Base-by-base conservation (phyloP, 352 stramenopile species). In the Globisporangium solare region DNA sequence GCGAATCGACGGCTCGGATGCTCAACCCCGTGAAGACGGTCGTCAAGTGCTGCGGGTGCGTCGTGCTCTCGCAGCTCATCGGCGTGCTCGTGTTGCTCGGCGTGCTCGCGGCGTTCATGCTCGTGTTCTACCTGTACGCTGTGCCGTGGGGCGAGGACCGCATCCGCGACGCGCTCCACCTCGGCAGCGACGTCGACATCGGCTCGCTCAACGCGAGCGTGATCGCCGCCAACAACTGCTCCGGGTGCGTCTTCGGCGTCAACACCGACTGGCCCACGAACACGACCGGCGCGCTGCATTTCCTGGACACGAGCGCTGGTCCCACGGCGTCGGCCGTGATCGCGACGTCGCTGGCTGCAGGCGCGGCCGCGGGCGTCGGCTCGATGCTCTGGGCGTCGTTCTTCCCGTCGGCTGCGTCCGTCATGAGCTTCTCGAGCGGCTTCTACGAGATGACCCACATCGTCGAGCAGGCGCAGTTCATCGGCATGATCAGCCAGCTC, bases 381-480 rank as follows among this genome's bases (percentile, higher is more conserved):
- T 86, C 79, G 1, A 89, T 89, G 81, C 65, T 91, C 22, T 92
- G 77, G 82, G 79, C 83, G 12, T 87, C 79, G 1, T 53, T 74
- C 17, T 60, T 92, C 39, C 82, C 83, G 20, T 85, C 76, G 20
- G 73, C 73, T n/a, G 76, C 83, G 1, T 74, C 81, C 8, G 70
- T 68, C 18, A 50, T 88, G 31, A 92, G 83, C 62, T 77, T 89
- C 46, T 79, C 82, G 0, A 69, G 66, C 24, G 80, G 80, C 2
- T 91, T 91, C 58, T 89, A 92, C 58, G 85, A 94, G 64, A 90
- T 95, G 74, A 88, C 79, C 10, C 79, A 89, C 61, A 91, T 95
- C 52, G 61, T 95, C 46, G 85, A 93, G 60, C 83, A 93, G 63
- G 82, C 78, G 11, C 85, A 95, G 63, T 94, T 93, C 60, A 86